Conservation (phyloP, 306 rosid species). For the Gillenia trifoliata region DNA sequence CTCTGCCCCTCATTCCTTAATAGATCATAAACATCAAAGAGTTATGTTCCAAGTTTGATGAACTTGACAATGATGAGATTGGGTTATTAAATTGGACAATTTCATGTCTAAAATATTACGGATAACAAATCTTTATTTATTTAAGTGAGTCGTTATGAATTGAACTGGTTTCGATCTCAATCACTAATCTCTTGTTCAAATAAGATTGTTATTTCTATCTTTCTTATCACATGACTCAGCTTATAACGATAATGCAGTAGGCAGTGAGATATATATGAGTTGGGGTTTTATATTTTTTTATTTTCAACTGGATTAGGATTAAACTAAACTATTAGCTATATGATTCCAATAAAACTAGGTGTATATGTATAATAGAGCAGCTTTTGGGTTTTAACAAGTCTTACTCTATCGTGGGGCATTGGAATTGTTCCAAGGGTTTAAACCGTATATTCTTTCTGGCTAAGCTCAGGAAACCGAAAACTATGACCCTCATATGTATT, state of each 20-base stretch:
- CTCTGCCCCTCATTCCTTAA: no score
- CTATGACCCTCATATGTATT: not conserved
- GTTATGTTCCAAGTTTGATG: not conserved
- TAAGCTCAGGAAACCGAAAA: not conserved
- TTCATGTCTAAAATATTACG: not conserved
- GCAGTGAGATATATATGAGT: not conserved
- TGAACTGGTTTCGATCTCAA: no score
- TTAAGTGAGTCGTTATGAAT: no score
- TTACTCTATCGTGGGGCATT: not conserved
- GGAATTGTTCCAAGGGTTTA: not conserved
- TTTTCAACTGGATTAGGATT: not conserved
- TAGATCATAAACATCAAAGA: no score
- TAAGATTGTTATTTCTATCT: rapidly evolving
- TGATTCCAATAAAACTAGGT: not conserved
- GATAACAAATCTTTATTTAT: no score
- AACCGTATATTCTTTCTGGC: not conserved
- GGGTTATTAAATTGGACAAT: no score
- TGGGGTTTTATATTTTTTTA: not conserved
- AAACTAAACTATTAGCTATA: not conserved
- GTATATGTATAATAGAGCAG: not conserved
- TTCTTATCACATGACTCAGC: no score
- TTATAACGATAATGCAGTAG: not conserved
- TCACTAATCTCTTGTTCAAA: no score
- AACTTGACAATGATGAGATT: not conserved
- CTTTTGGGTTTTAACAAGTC: not conserved